Conservation (phyloP, 768 basidiomycete genomes). For the Leccinellum rugosiceps region DNA sequence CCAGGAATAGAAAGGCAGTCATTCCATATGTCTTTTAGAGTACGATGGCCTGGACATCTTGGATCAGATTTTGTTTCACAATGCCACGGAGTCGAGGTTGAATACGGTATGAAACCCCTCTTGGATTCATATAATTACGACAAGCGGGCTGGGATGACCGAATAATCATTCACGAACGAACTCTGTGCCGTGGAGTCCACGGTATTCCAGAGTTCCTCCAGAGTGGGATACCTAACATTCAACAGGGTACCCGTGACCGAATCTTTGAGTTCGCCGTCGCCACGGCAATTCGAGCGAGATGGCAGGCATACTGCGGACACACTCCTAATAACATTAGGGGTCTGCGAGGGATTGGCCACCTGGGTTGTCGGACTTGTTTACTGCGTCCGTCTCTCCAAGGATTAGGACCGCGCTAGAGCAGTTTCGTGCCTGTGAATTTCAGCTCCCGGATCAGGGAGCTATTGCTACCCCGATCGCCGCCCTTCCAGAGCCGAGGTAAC, state of each 20-base stretch:
- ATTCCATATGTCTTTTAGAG: constrained; percentile 72
- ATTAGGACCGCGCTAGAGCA: neutral
- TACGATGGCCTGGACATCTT: neutral
- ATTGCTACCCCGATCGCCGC: neutral
- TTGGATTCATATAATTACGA: neutral
- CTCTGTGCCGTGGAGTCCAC: neutral
- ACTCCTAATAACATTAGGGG: neutral
- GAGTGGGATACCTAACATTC: neutral
- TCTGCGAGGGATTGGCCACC: too few species aligned
- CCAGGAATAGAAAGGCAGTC: constrained; percentile 69
- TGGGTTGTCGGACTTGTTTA: neutral
- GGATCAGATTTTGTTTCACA: neutral
- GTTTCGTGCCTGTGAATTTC: neutral
- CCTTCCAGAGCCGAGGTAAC: neutral
- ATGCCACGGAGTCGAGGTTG: neutral
- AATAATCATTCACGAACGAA: neutral
- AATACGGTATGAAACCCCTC: neutral
- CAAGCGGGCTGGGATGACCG: neutral
- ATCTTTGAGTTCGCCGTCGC: neutral
- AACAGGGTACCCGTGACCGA: neutral
- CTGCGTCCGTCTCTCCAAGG: neutral
- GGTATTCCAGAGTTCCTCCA: neutral
- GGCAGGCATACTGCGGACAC: neutral
- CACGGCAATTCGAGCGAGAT: neutral
- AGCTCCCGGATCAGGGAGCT: neutral